phyloP scores from a whole-genome alignment of 116 monocot genomes.

The Cymodocea nodosa region DNA sequence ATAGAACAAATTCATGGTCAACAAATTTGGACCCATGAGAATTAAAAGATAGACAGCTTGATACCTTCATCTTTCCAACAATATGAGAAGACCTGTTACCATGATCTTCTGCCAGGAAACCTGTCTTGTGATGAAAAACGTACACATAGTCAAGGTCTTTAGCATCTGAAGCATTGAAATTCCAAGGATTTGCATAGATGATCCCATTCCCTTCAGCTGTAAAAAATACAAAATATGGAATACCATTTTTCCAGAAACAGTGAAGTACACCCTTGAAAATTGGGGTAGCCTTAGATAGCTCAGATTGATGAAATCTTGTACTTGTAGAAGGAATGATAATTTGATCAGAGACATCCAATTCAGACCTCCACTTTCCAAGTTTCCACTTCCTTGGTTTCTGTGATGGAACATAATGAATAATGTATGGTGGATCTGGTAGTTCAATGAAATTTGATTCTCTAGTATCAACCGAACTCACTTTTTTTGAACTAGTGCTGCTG shows the following conservation, averaged over 20 bases:
- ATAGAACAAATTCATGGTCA: conserved; percentile 74
- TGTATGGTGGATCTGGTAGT: conserved; percentile 1
- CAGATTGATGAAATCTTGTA: conserved; percentile 14
- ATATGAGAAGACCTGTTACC: conserved; percentile 7
- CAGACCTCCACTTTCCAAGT: conserved; percentile 7
- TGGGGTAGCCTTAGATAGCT: conserved; percentile 11
- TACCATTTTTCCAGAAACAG: conserved; percentile 33
- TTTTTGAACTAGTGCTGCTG: conserved; percentile 2
- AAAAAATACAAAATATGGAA: conserved; percentile 41
- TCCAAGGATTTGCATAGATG: conserved; percentile 34
- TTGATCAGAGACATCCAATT: conserved; percentile 11
- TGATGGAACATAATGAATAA: neutral
- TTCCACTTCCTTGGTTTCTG: neutral
- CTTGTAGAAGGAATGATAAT: conserved; percentile 20
- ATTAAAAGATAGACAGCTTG: conserved; percentile 33
- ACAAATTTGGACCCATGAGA: conserved; percentile 18
- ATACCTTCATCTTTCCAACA: conserved; percentile 73
- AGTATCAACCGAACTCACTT: conserved; percentile 4
- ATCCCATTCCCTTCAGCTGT: conserved; percentile 18
- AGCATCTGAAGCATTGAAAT: conserved; percentile 24
- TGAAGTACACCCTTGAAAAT: conserved; percentile 37
- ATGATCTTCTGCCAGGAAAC: conserved; percentile 7
- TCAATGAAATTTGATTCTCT: conserved; percentile 11
- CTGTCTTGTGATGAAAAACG: conserved; percentile 29
- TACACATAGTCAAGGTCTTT: conserved; percentile 50